Evolutionary conservation across 2,329 filamentous ascomycete species (phyloP).

Genomic region (Calonectria pseudoturangicola): DNA sequence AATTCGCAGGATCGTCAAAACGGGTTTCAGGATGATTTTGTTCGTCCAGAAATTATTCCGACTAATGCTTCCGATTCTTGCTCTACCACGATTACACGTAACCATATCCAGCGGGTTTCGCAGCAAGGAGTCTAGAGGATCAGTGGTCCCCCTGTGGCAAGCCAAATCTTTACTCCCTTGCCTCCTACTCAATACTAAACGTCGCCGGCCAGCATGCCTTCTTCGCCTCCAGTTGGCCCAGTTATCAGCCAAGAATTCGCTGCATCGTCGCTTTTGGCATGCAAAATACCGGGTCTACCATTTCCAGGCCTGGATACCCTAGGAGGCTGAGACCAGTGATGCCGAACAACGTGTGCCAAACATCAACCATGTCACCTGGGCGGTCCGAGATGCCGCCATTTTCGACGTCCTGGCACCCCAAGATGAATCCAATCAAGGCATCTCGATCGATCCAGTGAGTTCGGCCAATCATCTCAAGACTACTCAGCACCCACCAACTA

Average conservation of each 20-base stretch:
- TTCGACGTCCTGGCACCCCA: slow-evolving; percentile 90
- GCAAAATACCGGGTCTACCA: slow-evolving; percentile 92
- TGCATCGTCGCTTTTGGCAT: slow-evolving; percentile 82
- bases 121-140: slow-evolving; percentile 47
- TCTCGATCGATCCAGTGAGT: slow-evolving; percentile 94
- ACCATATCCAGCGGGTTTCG: no score
- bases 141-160: slow-evolving; percentile 55
- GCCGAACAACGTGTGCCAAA: slow-evolving; percentile 96
- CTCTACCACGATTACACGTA: no score
- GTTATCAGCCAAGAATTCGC: slow-evolving; percentile 69
- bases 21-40: not conserved
- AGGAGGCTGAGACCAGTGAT: slow-evolving; percentile 91
- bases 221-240: not conserved
- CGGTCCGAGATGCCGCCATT: slow-evolving; percentile 91
- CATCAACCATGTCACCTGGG: slow-evolving; percentile 95
- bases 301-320: slow-evolving; percentile 83
- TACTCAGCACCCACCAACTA: slow-evolving; percentile 98
- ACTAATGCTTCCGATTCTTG: not conserved
- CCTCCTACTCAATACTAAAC: slow-evolving; percentile 74
- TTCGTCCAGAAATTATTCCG: not conserved
- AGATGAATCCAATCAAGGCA: slow-evolving; percentile 87
- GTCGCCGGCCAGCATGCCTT: slow-evolving; percentile 59
- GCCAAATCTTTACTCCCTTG: slow-evolving; percentile 72
- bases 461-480: slow-evolving; percentile 89
- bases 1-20: not conserved